Conservation (phyloP, 2,329 filamentous ascomycete species). For the Cordyceps cicadae region DNA sequence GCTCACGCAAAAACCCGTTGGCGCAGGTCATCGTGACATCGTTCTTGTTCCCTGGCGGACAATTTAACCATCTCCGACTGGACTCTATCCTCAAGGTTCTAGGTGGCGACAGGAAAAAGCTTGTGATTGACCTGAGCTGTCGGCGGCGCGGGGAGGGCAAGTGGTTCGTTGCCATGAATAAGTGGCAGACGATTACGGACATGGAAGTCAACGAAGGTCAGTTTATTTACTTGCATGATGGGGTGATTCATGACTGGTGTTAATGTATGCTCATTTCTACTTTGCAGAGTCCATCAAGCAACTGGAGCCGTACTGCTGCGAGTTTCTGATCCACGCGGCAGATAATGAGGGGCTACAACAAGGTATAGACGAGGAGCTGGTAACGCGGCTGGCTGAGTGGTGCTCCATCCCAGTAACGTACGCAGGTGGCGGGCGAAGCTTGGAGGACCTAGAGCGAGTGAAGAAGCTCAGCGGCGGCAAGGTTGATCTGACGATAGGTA, state of each 20-base stretch:
- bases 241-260: neutral
- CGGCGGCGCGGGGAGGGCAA: conserved; percentile 59
- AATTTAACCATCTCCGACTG: conserved; percentile 70
- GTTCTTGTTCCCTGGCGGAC: conserved; percentile 78
- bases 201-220: conserved; percentile 85
- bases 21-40: conserved; percentile 92
- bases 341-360: conserved; percentile 92
- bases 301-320: conserved; percentile 86
- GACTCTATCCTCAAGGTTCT: conserved; percentile 66
- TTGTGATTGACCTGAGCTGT: conserved; percentile 94
- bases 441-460: conserved; percentile 77
- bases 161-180: conserved; percentile 98
- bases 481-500: conserved; percentile 92
- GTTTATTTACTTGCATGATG: conserved; percentile 6
- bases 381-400: conserved; percentile 70
- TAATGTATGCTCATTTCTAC: neutral
- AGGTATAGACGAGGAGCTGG: conserved; percentile 81
- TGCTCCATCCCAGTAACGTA: conserved; percentile 92
- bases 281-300: conserved; percentile 63
- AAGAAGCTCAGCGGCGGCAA: conserved; percentile 68
- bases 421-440: conserved; percentile 78
- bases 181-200: conserved; percentile 96
- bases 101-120: conserved; percentile 64
- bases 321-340: conserved; percentile 94
- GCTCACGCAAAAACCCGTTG: conserved; percentile 3